These are phyloP conservation scores for Ceratobasidium sp. DNA, from an alignment of 1,284 basidiomycete species.

Conservation along the genomic window DNA sequence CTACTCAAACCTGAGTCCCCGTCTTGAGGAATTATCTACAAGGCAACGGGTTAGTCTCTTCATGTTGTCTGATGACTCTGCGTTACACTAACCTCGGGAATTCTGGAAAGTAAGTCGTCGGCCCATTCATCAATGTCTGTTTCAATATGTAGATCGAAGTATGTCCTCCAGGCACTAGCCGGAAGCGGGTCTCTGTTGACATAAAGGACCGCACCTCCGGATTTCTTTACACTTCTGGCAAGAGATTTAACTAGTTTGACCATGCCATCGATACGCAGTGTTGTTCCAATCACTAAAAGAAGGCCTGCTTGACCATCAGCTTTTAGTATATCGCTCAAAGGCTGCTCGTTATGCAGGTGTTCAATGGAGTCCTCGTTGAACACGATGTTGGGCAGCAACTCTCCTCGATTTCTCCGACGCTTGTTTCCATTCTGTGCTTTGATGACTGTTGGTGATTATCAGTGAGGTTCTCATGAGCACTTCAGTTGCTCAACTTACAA, in stretches of 20 bases:
- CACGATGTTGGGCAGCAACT: conserved; percentile 9
- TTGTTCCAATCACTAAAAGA: conserved; percentile 6
- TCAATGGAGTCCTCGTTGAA: conserved; percentile 2
- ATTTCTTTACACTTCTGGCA: neutral
- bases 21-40: no score
- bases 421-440: neutral
- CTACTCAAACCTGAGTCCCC: no score
- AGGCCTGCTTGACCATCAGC: neutral
- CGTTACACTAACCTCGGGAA: no score
- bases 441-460: neutral
- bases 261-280: neutral
- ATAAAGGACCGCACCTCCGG: conserved; percentile 7
- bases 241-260: neutral
- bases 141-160: conserved; percentile 15
- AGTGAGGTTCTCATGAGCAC: neutral
- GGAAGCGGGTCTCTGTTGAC: neutral
- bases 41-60: no score
- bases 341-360: neutral
- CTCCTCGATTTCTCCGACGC: neutral
- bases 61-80: no score
- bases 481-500: neutral
- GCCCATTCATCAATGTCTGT: conserved; percentile 24
- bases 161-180: neutral
- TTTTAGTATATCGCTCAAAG: neutral
- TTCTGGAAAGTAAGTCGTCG: neutral